Percentiles rank a stretch among this genome's conserved stretches.
Conservation (phyloP, 768 basidiomycete genomes). For the Hortiboletus flavorubellus region DNA sequence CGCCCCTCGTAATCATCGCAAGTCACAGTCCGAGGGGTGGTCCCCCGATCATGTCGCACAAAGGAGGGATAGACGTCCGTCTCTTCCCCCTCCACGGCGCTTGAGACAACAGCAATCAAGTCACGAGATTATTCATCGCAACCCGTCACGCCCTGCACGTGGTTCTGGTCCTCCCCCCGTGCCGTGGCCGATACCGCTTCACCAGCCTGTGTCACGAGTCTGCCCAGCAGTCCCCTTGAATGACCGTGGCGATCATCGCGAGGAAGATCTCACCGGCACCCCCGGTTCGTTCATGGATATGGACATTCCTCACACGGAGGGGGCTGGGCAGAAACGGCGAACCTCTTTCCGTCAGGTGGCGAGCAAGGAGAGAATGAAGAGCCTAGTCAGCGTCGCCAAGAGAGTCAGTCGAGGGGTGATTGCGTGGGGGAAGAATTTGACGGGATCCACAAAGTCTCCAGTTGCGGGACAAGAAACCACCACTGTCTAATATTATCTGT, state of each 20-base stretch:
- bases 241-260: background rate
- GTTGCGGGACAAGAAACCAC: background rate
- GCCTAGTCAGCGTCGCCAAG: constrained; percentile 20
- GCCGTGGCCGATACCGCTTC: background rate
- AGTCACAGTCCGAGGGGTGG: constrained; percentile 18
- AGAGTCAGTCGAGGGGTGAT: constrained; percentile 29
- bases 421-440: constrained; percentile 29
- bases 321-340: constrained; percentile 8
- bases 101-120: constrained; percentile 14
- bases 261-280: constrained; percentile 1
- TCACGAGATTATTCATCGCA: background rate
- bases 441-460: constrained; percentile 13
- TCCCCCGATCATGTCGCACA: background rate
- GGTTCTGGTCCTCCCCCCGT: constrained; percentile 3
- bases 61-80: constrained; percentile 16
- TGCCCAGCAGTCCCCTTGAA: background rate
- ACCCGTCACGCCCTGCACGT: background rate
- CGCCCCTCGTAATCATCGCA: constrained; percentile 24
- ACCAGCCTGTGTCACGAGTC: background rate
- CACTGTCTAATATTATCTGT: constrained; percentile 9
- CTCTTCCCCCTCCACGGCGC: constrained; percentile 17
- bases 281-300: constrained; percentile 33
- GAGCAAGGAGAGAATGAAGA: constrained; percentile 19
- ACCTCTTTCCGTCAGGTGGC: constrained; percentile 10
- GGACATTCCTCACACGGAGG: constrained; percentile 22